These are phyloP conservation scores for Aspergillus intermedius DNA, from an alignment of 2,329 filamentous ascomycete species.

Conservation along the genomic window DNA sequence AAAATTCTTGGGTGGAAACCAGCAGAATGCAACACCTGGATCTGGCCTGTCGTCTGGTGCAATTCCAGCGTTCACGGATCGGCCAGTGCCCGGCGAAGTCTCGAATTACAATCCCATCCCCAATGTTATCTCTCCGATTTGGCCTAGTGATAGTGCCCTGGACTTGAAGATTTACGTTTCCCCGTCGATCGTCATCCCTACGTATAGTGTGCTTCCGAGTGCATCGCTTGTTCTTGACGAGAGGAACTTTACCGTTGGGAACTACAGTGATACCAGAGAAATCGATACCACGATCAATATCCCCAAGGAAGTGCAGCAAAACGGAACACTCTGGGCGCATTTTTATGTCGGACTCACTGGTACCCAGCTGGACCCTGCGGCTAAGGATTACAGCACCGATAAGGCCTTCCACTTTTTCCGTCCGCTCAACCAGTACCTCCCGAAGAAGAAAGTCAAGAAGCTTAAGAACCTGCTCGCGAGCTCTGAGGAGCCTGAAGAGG, in stretches of 20 bases:
- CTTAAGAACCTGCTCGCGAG: slow-evolving; percentile 71
- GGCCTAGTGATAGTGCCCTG: slow-evolving; percentile 69
- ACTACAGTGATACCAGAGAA: slow-evolving; percentile 70
- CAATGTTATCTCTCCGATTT: slow-evolving; percentile 75
- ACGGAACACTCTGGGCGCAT: slow-evolving; percentile 90
- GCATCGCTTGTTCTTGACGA: slow-evolving; percentile 72
- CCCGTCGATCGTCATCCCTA: slow-evolving; percentile 60
- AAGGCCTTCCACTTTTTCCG: slow-evolving; percentile 78
- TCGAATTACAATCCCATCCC: slow-evolving; percentile 47
- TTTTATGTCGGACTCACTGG: slow-evolving; percentile 81
- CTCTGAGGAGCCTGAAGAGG: slow-evolving; percentile 43
- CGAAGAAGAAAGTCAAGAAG: slow-evolving; percentile 85
- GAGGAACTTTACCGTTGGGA: slow-evolving; percentile 69
- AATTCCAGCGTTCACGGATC: slow-evolving; percentile 60
- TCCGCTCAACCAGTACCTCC: slow-evolving; percentile 80
- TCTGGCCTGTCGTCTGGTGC: slow-evolving; percentile 16
- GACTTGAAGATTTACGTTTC: slow-evolving; percentile 85
- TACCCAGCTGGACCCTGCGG: slow-evolving; percentile 66
- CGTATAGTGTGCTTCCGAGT: slow-evolving; percentile 56
- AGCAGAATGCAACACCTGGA: slow-evolving; percentile 12
- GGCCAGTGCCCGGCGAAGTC: slow-evolving; percentile 47
- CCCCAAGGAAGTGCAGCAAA: slow-evolving; percentile 74
- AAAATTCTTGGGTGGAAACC: slow-evolving; percentile 46
- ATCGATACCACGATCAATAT: slow-evolving; percentile 72
- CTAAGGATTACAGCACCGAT: slow-evolving; percentile 63